Conservation (phyloP, 345 rosid species). For the Hibiscus syriacus region DNA sequence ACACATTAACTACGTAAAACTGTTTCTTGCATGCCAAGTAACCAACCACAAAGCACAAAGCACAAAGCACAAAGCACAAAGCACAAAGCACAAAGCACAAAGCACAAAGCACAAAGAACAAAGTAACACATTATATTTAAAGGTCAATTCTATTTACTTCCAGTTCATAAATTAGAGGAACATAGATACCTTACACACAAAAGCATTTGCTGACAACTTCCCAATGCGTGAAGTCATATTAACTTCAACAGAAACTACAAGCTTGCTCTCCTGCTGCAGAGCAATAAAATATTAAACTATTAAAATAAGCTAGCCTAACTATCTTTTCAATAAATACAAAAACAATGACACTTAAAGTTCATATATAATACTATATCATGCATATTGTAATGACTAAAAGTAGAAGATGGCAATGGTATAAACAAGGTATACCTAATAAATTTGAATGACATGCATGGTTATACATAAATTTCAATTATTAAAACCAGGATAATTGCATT, state of each 20-base stretch:
- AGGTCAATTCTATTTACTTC: background rate
- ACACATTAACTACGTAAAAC: background rate
- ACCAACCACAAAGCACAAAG: no score
- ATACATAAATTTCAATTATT: background rate
- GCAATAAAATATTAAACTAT: background rate
- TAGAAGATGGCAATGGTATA: background rate
- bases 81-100: no score
- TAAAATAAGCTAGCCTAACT: background rate
- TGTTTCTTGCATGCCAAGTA: background rate
- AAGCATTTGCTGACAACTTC: constrained; percentile 48
- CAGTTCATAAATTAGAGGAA: background rate
- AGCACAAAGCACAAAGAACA: background rate
- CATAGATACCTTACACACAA: constrained; percentile 55
- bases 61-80: no score
- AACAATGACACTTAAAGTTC: background rate
- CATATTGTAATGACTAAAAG: background rate
- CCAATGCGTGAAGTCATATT: constrained; percentile 32
- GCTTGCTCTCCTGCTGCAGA: constrained; percentile 36
- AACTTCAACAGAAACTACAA: constrained; percentile 21
- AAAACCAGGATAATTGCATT: background rate
- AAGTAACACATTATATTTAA: no score
- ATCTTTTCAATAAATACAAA: background rate
- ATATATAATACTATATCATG: background rate
- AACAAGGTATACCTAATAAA: background rate
- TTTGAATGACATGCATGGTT: background rate